Evolutionary conservation across 352 stramenopile species (phyloP), one percentile per base, ranked within the genome.

Genomic region (Phytophthora macrochlamydospora): DNA sequence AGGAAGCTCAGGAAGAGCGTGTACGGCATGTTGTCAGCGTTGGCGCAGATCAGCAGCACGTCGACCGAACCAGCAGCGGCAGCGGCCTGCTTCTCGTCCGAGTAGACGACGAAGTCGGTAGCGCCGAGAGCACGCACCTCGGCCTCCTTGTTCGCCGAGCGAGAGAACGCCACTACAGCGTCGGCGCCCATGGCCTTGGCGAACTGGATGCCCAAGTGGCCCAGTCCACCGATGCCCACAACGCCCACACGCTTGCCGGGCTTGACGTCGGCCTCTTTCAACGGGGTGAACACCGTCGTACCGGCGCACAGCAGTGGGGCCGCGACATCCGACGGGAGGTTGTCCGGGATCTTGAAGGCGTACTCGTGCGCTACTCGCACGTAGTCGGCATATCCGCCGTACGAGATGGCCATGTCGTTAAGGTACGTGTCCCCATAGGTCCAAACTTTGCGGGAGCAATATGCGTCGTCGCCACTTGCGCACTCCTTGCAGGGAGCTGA

Each of bases 151-250:
- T 61, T 81, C 7, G 60, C 63, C 28, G 73, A 85, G 31, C 78
- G 78, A 14, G 82, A 93, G 54, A 97, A 79, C 0, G 89, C 87
- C 9, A 88, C 80, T 0, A 87, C 78, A 0, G 87, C 65, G 4
- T 77, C 69, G 13, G 67, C 73, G 14, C 82, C 83, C 42, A 96
- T 75, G 8, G 84, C 88, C 2, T 81, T 76, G 18, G 75, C 80
- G 49, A 97, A 90, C 73, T 96, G 93, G 33, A 97, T 76, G 14
- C 55, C 89, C 54, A 97, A 65, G 69, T 97, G 91, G 13, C 90
- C 90, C 13, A 97, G 69, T 9, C 91, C 91, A 18, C 91, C 91
- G 43, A 97, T 87, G 7, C 91, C 91, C 1, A 91, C 68, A 7
- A 97, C 63, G 29, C 75, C 90, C 1, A 97, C 75, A 8, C 75